These are phyloP conservation scores for Dendrobium officinale DNA, from an alignment of 106 monocot species.

Conservation along the genomic window DNA sequence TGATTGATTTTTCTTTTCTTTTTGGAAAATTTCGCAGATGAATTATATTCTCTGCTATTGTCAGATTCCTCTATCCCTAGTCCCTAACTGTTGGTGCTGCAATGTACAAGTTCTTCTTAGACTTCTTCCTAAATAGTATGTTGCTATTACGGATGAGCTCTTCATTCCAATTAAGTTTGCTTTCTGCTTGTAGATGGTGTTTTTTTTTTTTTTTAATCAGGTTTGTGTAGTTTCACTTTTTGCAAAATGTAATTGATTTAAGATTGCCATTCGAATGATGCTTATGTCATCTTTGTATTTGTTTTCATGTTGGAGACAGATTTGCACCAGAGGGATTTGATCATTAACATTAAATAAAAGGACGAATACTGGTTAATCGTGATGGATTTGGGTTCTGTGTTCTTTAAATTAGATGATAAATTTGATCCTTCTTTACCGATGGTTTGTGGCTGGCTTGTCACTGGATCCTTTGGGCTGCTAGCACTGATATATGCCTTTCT, in stretches of 20 bases:
- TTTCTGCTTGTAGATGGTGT: too few relatives aligned
- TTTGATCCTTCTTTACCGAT: conserved; percentile 8
- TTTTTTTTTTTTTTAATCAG: too few relatives aligned
- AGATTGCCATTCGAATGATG: background rate
- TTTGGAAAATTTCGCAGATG: background rate
- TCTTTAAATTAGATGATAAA: conserved; percentile 10
- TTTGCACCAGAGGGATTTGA: background rate
- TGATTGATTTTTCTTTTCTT: too few relatives aligned
- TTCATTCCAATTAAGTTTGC: too few relatives aligned
- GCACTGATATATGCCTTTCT: conserved; percentile 61
- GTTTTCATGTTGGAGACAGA: background rate
- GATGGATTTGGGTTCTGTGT: conserved; percentile 15
- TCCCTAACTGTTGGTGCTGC: background rate
- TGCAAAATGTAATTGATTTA: too few relatives aligned
- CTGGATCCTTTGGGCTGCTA: conserved; percentile 53
- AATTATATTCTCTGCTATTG: background rate
- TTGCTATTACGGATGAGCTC: too few relatives aligned
- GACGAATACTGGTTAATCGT: background rate
- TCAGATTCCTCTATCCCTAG: background rate
- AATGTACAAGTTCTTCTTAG: background rate
- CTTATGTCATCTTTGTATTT: background rate
- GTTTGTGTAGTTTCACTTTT: too few relatives aligned
- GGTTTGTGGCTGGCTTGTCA: conserved; percentile 29
- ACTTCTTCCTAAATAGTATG: background rate
- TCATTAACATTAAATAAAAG: background rate